phyloP scores from a whole-genome alignment of 2,329 filamentous ascomycete species.

The Colletotrichum sp. region DNA sequence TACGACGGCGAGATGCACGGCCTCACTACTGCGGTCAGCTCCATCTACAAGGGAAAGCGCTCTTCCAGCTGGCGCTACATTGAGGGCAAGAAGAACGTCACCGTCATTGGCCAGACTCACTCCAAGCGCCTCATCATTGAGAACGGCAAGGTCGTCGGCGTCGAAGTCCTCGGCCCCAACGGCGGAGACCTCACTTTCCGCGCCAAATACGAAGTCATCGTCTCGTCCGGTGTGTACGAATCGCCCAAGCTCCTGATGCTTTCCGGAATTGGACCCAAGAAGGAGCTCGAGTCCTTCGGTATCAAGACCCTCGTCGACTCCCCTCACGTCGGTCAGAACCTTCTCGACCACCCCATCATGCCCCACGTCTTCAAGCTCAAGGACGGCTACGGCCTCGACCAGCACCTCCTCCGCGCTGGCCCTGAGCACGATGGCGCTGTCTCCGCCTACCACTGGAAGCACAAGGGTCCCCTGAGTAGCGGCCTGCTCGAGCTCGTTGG shows the following conservation, averaged over 20 bases:
- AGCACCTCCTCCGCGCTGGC: constrained; percentile 43
- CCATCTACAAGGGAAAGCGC: constrained; percentile 62
- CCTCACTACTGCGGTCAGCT: constrained; percentile 57
- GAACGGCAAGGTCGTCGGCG: constrained; percentile 45
- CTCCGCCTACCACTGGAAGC: constrained; percentile 39
- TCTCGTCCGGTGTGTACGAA: constrained; percentile 63
- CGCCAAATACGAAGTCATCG: constrained; percentile 53
- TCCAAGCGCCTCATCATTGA: constrained; percentile 62
- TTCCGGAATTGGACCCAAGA: constrained; percentile 63
- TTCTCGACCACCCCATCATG: constrained; percentile 66
- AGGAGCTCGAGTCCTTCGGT: constrained; percentile 56
- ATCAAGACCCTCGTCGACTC: constrained; percentile 61
- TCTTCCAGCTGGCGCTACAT: constrained; percentile 58
- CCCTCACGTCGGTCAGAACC: constrained; percentile 67
- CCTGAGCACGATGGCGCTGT: constrained; percentile 37
- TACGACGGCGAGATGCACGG: constrained; percentile 61
- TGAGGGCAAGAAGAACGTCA: constrained; percentile 59
- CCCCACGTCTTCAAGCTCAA: constrained; percentile 52
- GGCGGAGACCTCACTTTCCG: constrained; percentile 47
- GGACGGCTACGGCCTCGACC: constrained; percentile 44
- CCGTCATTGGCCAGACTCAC: constrained; percentile 49
- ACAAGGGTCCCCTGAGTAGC: constrained; percentile 42
- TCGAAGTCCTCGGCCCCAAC: constrained; percentile 46
- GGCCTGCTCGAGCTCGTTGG: constrained; percentile 57
- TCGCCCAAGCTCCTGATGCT: constrained; percentile 70